Conservation (phyloP, 2,329 filamentous ascomycete species). For the Sordariomycetes sp. region DNA sequence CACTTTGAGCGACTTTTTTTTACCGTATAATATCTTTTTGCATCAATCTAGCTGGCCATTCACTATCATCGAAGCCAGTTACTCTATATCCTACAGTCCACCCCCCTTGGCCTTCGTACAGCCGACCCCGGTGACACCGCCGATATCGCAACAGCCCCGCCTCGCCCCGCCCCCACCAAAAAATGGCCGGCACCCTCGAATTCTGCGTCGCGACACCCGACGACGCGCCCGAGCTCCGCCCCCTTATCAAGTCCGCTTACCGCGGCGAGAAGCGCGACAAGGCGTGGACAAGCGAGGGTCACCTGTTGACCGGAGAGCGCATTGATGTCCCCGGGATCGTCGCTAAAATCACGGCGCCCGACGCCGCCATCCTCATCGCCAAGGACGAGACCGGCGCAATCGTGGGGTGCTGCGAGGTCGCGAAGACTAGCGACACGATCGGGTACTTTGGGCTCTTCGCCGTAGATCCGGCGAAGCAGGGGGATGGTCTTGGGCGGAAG, state of each 20-base stretch:
- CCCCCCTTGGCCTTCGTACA: too few relatives aligned
- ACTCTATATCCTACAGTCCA: too few relatives aligned
- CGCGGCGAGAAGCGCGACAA: constrained; percentile 23
- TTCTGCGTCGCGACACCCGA: constrained; percentile 20
- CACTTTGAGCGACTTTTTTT: too few relatives aligned
- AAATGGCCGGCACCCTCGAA: constrained; percentile 11
- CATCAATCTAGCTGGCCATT: too few relatives aligned
- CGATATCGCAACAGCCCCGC: neutral
- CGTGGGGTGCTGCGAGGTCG: constrained; percentile 30
- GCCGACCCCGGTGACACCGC: neutral
- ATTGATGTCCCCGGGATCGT: constrained; percentile 22
- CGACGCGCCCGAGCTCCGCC: constrained; percentile 18
- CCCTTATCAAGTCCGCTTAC: constrained; percentile 28
- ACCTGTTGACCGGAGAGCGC: constrained; percentile 26
- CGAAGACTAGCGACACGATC: constrained; percentile 12
- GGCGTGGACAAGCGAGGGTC: constrained; percentile 34
- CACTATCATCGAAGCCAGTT: too few relatives aligned
- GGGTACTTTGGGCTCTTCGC: constrained; percentile 35
- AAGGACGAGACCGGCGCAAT: constrained; percentile 14
- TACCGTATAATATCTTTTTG: too few relatives aligned
- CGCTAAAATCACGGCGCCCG: constrained; percentile 23
- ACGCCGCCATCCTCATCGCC: constrained; percentile 22
- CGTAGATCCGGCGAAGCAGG: constrained; percentile 26
- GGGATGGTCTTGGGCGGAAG: constrained; percentile 25
- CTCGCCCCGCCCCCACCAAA: neutral